Evolutionary conservation across 176 grass and related monocot species (phyloP).

Genomic region (Oryza longistaminata): DNA sequence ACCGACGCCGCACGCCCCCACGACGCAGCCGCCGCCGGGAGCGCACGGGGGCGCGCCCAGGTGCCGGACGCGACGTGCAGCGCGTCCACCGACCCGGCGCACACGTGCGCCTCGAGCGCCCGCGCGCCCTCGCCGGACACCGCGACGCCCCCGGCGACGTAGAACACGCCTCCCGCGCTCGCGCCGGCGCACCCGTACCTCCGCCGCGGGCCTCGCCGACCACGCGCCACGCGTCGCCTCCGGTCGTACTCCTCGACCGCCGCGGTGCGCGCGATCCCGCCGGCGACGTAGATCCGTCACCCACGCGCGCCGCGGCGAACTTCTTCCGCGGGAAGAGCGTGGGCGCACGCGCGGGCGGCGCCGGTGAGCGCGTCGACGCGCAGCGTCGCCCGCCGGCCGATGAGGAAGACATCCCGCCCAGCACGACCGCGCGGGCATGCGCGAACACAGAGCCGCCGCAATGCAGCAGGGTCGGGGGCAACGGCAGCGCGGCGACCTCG

Average conservation of each 20-base stretch:
- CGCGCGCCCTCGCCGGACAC: conserved; percentile 38
- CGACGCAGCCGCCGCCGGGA: conserved; percentile 78
- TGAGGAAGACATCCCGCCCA: conserved; percentile 62
- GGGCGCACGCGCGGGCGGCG: conserved; percentile 45
- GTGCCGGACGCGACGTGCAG: conserved; percentile 57
- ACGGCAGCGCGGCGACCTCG: conserved; percentile 36
- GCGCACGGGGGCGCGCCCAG: conserved; percentile 55
- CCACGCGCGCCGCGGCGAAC: conserved; percentile 61
- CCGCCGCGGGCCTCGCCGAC: conserved; percentile 54
- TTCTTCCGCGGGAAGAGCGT: conserved; percentile 69
- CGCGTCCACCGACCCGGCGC: conserved; percentile 76
- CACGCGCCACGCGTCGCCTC: conserved; percentile 59
- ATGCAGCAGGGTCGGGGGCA: conserved; percentile 29
- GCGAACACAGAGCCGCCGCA: conserved; percentile 39
- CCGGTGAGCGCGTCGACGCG: conserved; percentile 70
- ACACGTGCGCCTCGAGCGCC: conserved; percentile 56
- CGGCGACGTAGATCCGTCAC: conserved; percentile 73
- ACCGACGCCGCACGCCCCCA: conserved; percentile 67
- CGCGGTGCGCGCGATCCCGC: conserved; percentile 61
- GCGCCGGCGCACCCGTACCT: conserved; percentile 83
- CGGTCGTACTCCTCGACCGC: conserved; percentile 92
- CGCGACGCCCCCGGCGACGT: conserved; percentile 68
- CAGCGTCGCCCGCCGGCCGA: conserved; percentile 56
- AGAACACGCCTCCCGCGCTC: conserved; percentile 60
- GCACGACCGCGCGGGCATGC: conserved; percentile 59